Evolutionary conservation across 2,329 filamentous ascomycete species (phyloP), one percentile per base, ranked within the genome.

Genomic region (Hypoxylon sp.): DNA sequence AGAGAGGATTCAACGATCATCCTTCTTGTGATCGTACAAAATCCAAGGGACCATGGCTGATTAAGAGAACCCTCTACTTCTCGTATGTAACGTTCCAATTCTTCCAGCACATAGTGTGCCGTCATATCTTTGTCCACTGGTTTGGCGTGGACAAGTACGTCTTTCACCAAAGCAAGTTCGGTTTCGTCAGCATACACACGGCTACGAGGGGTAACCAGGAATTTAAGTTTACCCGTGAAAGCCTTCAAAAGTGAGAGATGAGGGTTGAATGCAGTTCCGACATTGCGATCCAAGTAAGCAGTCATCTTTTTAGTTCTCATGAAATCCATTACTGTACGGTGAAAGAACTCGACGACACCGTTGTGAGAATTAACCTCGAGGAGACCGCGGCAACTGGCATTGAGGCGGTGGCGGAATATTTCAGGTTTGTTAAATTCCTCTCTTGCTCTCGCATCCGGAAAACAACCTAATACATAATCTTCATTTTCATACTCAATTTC

Each of bases 341-440:
- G 43, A 16, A 47, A 15, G n/a, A 47, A 47, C 13, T 47, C 43
- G 2, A 47, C 19, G 11, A 9, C 17, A 9, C 12, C n/a, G 9
- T 7, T 17, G 11, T 31, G 13, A 11, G 8, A 3, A 12, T 45
- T 21, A 11, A 36, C 11, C 13, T 23, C 32, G 5, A 44, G 7
- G 16, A 44, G 21, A 4, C 42, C 42, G 4, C 32, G 31, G 16
- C 42, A 36, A 3, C 32, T 36, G 3, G 21, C 42, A 17, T 29
- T 45, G 17, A 45, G 32, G n/a, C 42, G 31, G 8, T 23, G 32
- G 32, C 30, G 11, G 7, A 20, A 3, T 8, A 9, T 5, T 4
- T 20, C 7, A 2, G 4, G 3, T 2, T 12, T 4, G 30, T n/a
- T 23, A 4, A 20, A 6, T n/a, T 13, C 12, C 17, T 12, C 20